Evolutionary conservation across 208 protist species (phyloP).

Genomic region (Ichthyophonus hoferi): DNA sequence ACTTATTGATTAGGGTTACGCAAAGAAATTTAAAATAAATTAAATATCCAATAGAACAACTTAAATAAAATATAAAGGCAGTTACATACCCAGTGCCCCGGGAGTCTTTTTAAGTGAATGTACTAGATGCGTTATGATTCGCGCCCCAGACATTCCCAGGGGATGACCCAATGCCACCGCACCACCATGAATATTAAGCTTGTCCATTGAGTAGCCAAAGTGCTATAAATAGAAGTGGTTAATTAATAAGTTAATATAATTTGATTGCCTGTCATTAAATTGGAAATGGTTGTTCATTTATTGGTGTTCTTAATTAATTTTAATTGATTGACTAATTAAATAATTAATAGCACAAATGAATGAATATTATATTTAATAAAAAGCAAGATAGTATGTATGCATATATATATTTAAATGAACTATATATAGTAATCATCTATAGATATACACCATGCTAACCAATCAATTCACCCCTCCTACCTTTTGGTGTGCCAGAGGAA

Average conservation of each 20-base stretch:
- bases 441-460: too few species aligned
- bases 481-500: conserved; percentile 76
- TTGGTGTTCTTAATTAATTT: too few species aligned
- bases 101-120: conserved; percentile 23
- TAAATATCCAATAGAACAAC: background rate
- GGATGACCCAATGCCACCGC: conserved; percentile 87
- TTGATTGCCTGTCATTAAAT: too few species aligned
- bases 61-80: background rate
- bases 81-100: background rate
- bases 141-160: conserved; percentile 65
- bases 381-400: too few species aligned
- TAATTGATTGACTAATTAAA: too few species aligned
- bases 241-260: too few species aligned
- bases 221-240: background rate
- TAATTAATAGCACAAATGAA: too few species aligned
- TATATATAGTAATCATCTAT: too few species aligned
- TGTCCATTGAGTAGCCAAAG: conserved; percentile 36
- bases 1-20: background rate
- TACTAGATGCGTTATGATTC: conserved; percentile 57
- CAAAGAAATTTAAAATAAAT: background rate
- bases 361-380: too few species aligned
- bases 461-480: too few species aligned
- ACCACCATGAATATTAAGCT: conserved; percentile 87
- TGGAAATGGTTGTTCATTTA: too few species aligned
- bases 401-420: too few species aligned